Evolutionary conservation across 2,329 filamentous ascomycete genomes (phyloP).

Genomic region (Sclerotinia minor): DNA sequence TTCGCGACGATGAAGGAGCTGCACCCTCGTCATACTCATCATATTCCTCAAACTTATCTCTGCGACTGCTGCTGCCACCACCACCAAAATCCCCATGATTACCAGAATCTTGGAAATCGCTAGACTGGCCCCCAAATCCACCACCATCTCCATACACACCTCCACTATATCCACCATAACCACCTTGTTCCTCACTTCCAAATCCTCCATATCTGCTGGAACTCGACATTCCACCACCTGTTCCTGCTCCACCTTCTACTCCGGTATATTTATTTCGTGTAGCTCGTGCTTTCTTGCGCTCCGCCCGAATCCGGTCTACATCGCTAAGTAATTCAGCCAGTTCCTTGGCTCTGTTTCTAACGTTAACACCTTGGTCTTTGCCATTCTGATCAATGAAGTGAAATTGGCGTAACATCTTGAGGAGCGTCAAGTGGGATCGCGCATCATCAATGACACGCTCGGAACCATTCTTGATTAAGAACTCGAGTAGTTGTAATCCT

Average conservation of each 20-base stretch:
- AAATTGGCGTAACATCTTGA: slow-evolving; percentile 98
- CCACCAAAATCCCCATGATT: slow-evolving; percentile 31
- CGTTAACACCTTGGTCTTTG: slow-evolving; percentile 97
- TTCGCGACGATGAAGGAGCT: slow-evolving; percentile 49
- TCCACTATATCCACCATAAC: slow-evolving; percentile 63
- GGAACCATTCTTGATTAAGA: slow-evolving; percentile 96
- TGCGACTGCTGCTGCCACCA: slow-evolving; percentile 46
- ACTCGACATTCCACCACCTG: slow-evolving; percentile 52
- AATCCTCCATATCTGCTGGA: slow-evolving; percentile 76
- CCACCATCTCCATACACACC: slow-evolving; percentile 94
- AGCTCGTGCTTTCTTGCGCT: slow-evolving; percentile 84
- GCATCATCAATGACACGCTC: slow-evolving; percentile 97
- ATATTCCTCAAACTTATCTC: slow-evolving; percentile 91
- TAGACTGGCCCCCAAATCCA: slow-evolving; percentile 78
- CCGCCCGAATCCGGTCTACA: slow-evolving; percentile 78
- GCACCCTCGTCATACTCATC: slow-evolving; percentile 88
- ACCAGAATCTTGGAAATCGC: slow-evolving; percentile 65
- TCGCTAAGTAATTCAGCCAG: slow-evolving; percentile 90
- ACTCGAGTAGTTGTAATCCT: slow-evolving; percentile 92
- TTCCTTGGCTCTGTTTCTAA: slow-evolving; percentile 94
- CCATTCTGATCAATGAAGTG: slow-evolving; percentile 95
- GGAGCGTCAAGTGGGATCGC: slow-evolving; percentile 86
- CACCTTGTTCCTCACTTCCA: slow-evolving; percentile 73
- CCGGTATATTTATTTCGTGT: slow-evolving; percentile 96
- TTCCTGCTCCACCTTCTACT: slow-evolving; percentile 75